Conservation (phyloP, 2,329 filamentous ascomycete species). For the Westerdykella sp. region DNA sequence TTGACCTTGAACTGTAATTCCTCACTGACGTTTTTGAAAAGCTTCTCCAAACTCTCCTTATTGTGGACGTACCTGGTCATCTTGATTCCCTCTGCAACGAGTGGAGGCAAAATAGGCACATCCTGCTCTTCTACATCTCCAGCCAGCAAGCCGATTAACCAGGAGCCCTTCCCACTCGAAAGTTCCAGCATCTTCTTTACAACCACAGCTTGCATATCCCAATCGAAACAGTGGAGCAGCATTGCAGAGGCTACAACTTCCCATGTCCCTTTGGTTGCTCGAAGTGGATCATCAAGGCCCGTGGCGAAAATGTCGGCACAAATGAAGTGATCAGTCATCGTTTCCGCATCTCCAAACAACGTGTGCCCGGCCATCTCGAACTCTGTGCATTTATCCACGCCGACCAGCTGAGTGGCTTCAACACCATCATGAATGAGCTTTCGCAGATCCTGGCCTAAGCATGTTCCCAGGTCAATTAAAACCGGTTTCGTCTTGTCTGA, state of each 20-base stretch:
- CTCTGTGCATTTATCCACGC: conserved; percentile 34
- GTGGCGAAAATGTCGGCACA: conserved; percentile 44
- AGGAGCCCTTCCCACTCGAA: not conserved
- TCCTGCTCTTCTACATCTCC: not conserved
- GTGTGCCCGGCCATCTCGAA: conserved; percentile 52
- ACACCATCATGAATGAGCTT: conserved; percentile 41
- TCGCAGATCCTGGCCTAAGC: conserved; percentile 44
- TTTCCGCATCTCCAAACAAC: conserved; percentile 33
- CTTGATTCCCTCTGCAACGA: not conserved
- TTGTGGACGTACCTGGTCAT: not conserved
- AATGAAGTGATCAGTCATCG: conserved; percentile 47
- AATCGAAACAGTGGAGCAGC: not conserved
- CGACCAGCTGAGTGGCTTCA: conserved; percentile 36
- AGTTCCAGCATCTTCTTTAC: not conserved
- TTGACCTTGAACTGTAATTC: not conserved
- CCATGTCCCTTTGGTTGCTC: not conserved
- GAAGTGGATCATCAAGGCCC: conserved; percentile 10
- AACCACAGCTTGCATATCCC: not conserved
- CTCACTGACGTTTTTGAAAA: not conserved
- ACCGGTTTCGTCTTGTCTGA: not conserved
- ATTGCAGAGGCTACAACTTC: not conserved
- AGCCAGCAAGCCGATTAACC: not conserved
- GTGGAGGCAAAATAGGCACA: not conserved
- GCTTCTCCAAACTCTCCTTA: not conserved
- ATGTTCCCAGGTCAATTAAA: conserved; percentile 9